Percentiles rank a stretch among this genome's conserved stretches.
These are phyloP conservation scores for Hypholoma fasciculare DNA, from an alignment of 768 basidiomycete species.

Conservation along the genomic window DNA sequence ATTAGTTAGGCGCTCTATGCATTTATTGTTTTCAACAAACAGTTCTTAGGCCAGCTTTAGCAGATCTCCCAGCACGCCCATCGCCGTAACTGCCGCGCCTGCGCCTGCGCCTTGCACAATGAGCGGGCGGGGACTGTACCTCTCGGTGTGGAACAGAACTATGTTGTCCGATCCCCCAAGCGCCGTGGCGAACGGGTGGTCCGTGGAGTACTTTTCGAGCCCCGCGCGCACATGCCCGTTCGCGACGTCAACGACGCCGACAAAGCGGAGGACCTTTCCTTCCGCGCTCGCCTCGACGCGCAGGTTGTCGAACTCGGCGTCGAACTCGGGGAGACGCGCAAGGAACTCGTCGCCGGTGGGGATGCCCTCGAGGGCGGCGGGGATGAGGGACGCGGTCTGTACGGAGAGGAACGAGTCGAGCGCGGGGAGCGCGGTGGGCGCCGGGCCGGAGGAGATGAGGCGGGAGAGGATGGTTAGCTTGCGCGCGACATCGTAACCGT, in stretches of 20 bases:
- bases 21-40: not conserved
- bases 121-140: conserved; percentile 86
- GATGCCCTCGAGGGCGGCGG: conserved; percentile 65
- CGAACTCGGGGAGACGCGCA: conserved; percentile 75
- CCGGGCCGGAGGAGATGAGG: conserved; percentile 50
- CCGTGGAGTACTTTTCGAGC: conserved; percentile 86
- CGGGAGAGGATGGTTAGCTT: conserved; percentile 96
- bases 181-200: conserved; percentile 94
- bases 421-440: conserved; percentile 38
- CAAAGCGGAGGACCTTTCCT: conserved; percentile 88
- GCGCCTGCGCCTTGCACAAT: conserved; percentile 97
- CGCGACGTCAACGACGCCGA: conserved; percentile 88
- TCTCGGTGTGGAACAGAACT: conserved; percentile 93
- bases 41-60: conserved; percentile 48
- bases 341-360: conserved; percentile 84
- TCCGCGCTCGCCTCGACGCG: conserved; percentile 77
- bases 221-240: conserved; percentile 77
- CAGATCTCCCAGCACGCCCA: conserved; percentile 93
- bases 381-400: conserved; percentile 83
- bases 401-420: conserved; percentile 86
- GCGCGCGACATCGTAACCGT: conserved; percentile 94
- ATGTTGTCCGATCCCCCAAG: conserved; percentile 98
- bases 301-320: conserved; percentile 73
- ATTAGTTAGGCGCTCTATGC: not conserved
- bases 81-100: conserved; percentile 97